phyloP scores from a whole-genome alignment of 169 alveolate genomes.

The Theileria orientalis region DNA sequence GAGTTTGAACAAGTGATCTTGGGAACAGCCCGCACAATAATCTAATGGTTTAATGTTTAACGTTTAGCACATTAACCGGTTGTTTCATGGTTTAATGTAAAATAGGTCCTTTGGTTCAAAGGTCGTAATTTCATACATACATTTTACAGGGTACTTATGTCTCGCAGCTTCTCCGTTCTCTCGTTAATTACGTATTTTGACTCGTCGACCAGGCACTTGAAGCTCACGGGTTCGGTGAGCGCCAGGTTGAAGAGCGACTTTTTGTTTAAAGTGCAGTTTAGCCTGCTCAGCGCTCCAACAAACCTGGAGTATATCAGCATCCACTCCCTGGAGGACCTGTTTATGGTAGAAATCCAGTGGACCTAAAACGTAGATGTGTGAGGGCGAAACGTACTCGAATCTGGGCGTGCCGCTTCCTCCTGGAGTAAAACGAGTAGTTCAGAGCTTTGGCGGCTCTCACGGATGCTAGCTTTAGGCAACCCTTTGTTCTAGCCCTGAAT shows the following conservation, averaged over 20 bases:
- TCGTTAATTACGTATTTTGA: constrained; percentile 67
- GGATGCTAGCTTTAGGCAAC: constrained; percentile 74
- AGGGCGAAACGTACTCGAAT: constrained; percentile 18
- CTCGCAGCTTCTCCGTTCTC: constrained; percentile 58
- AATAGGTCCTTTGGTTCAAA: background rate
- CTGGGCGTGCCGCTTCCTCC: constrained; percentile 52
- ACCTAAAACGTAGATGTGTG: constrained; percentile 29
- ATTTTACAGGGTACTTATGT: constrained; percentile 32
- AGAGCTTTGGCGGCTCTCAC: constrained; percentile 76
- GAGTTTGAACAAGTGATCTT: background rate
- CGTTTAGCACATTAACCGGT: background rate
- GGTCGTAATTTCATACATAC: background rate
- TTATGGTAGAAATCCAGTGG: constrained; percentile 77
- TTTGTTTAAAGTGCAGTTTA: constrained; percentile 66
- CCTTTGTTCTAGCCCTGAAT: constrained; percentile 76
- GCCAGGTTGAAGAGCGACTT: constrained; percentile 69
- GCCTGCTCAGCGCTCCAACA: constrained; percentile 61
- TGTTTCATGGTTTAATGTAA: background rate
- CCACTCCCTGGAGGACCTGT: constrained; percentile 79
- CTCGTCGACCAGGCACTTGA: constrained; percentile 75
- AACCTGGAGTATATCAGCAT: constrained; percentile 70
- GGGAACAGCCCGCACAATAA: background rate
- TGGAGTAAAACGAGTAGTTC: constrained; percentile 65
- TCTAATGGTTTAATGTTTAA: background rate
- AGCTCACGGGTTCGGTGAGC: constrained; percentile 74